A percentile compares a stretch with the other conserved stretches of the same genome.
Conservation (phyloP, 352 stramenopile genomes). For the Aphanomyces astaci region DNA sequence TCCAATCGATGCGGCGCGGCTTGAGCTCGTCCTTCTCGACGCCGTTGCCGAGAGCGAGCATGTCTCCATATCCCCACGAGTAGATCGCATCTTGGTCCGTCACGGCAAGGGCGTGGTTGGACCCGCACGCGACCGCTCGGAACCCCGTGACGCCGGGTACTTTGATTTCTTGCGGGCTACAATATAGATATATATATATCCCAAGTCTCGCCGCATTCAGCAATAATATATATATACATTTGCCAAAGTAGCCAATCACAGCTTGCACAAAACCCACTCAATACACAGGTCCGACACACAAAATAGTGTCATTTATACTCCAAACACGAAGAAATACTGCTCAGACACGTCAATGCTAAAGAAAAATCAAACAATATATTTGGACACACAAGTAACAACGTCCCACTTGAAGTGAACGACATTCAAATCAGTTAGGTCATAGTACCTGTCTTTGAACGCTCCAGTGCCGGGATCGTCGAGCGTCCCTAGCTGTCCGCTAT, state of each 20-base stretch:
- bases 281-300: too few species aligned
- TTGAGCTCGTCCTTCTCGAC: constrained; percentile 70
- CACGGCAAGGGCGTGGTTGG: constrained; percentile 82
- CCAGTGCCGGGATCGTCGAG: constrained; percentile 62
- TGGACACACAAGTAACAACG: background rate
- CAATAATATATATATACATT: too few species aligned
- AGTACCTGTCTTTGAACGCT: constrained; percentile 62
- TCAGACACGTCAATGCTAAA: too few species aligned
- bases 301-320: too few species aligned
- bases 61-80: constrained; percentile 91
- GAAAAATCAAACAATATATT: too few species aligned
- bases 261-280: too few species aligned
- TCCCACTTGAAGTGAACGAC: background rate
- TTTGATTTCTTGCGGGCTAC: constrained; percentile 53
- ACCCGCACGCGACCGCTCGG: constrained; percentile 57
- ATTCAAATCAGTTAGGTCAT: background rate
- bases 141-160: constrained; percentile 29
- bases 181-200: too few species aligned
- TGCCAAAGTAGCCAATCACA: too few species aligned
- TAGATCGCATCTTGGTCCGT: constrained; percentile 70
- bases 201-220: too few species aligned
- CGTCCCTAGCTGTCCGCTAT: constrained; percentile 91
- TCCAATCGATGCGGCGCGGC: constrained; percentile 55
- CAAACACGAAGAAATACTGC: too few species aligned
- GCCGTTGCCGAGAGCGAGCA: constrained; percentile 84